Percentiles rank a stretch among this genome's conserved stretches.
Evolutionary conservation across 768 basidiomycete genomes (phyloP).

Genomic region (Tylopilus sp.): DNA sequence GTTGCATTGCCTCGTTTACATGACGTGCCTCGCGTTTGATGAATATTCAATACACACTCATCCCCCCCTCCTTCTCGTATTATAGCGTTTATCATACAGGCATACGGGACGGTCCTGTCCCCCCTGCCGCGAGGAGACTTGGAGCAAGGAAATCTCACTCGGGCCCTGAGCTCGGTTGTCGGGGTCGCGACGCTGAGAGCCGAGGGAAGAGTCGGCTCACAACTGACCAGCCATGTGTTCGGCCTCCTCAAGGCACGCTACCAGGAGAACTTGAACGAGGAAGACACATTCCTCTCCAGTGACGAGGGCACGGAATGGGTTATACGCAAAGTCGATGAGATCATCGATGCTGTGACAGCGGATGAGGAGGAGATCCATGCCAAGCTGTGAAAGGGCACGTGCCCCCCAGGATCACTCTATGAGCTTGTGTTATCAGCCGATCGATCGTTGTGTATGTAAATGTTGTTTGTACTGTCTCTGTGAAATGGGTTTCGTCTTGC

Average conservation of each 20-base stretch:
- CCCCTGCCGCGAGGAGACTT: constrained; percentile 66
- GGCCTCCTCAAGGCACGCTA: constrained; percentile 83
- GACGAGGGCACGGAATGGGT: constrained; percentile 92
- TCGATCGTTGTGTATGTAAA: constrained; percentile 28
- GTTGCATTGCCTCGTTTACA: constrained; percentile 28
- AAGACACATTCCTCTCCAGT: constrained; percentile 76
- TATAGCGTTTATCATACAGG: constrained; percentile 83
- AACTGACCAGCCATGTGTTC: constrained; percentile 85
- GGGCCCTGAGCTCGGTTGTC: constrained; percentile 79
- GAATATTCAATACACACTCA: constrained; percentile 22
- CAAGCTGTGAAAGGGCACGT: constrained; percentile 52
- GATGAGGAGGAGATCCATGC: constrained; percentile 36
- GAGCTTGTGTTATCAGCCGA: constrained; percentile 30
- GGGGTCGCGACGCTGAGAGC: constrained; percentile 84
- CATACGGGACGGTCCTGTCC: constrained; percentile 74
- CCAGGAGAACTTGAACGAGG: constrained; percentile 54
- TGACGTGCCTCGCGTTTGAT: constrained; percentile 33
- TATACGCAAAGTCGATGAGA: constrained; percentile 74
- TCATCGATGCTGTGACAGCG: constrained; percentile 68
- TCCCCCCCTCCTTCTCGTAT: too few relatives aligned
- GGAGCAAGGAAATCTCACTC: constrained; percentile 81
- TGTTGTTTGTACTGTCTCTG: constrained; percentile 15
- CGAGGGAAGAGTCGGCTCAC: constrained; percentile 80
- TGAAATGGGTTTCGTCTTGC: constrained; percentile 21
- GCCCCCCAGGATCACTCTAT: constrained; percentile 20